These are phyloP conservation scores for Amauroascus niger DNA, from an alignment of 2,329 filamentous ascomycete genomes.

Conservation along the genomic window DNA sequence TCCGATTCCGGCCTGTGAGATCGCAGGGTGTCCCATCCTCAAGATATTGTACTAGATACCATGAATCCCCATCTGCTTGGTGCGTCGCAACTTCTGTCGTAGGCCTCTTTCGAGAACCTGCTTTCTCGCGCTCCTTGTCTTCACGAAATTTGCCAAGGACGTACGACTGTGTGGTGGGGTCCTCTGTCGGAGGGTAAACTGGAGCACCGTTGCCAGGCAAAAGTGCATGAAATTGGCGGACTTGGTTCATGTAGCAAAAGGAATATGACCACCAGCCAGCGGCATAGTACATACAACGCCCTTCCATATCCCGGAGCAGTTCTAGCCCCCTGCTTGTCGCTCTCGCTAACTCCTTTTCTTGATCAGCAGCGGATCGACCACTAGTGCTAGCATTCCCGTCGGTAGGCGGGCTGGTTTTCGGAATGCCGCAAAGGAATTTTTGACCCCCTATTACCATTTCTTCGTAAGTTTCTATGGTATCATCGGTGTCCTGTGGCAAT, in stretches of 20 bases:
- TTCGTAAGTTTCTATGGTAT: constrained; percentile 59
- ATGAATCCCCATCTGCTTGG: constrained; percentile 67
- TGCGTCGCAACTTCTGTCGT: constrained; percentile 50
- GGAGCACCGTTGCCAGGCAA: constrained; percentile 59
- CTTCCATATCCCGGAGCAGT: constrained; percentile 65
- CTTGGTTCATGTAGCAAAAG: constrained; percentile 80
- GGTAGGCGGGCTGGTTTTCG: constrained; percentile 53
- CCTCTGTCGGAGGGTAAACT: constrained; percentile 62
- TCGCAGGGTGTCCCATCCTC: constrained; percentile 75
- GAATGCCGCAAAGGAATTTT: constrained; percentile 77
- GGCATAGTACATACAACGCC: constrained; percentile 70
- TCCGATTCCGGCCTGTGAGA: constrained; percentile 68
- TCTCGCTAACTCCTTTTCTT: constrained; percentile 67
- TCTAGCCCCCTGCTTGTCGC: constrained; percentile 72
- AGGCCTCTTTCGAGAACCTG: constrained; percentile 23
- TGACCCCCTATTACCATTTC: constrained; percentile 60
- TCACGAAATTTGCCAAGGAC: constrained; percentile 56
- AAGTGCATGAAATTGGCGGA: constrained; percentile 83
- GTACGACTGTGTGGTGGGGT: constrained; percentile 65
- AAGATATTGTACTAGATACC: constrained; percentile 76
- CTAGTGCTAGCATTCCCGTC: constrained; percentile 58
- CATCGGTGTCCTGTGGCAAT: constrained; percentile 51
- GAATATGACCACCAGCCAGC: constrained; percentile 94
- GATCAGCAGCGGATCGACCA: constrained; percentile 46
- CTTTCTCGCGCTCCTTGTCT: constrained; percentile 26